Evolutionary conservation across 2,329 filamentous ascomycete species (phyloP).

Genomic region (Hypomyces perniciosus): DNA sequence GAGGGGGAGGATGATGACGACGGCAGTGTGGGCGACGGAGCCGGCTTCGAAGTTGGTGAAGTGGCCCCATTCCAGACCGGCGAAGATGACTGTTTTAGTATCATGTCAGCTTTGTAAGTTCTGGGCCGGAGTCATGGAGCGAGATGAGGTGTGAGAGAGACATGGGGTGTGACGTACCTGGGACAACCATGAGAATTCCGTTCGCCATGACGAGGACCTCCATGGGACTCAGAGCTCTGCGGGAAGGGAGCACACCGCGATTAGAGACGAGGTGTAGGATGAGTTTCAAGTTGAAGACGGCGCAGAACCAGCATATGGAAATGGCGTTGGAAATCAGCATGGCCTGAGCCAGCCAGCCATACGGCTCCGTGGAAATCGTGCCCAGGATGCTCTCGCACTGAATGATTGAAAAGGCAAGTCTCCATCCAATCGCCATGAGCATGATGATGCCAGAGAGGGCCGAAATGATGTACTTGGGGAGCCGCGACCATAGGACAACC

Average conservation of each 20-base stretch:
- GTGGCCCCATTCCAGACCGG: constrained; percentile 39
- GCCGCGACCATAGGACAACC: constrained; percentile 40
- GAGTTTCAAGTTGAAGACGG: constrained; percentile 48
- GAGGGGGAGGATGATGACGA: constrained; percentile 46
- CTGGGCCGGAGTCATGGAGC: no score
- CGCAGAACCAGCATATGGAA: constrained; percentile 48
- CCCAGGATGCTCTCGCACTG: constrained; percentile 29
- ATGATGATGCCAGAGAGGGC: constrained; percentile 31
- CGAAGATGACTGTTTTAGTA: constrained; percentile 40
- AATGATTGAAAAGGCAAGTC: constrained; percentile 30
- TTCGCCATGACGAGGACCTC: constrained; percentile 52
- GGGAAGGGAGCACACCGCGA: constrained; percentile 39
- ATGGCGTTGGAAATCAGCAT: constrained; percentile 35
- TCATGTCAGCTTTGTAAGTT: not conserved
- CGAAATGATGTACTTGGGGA: constrained; percentile 27
- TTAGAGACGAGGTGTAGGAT: constrained; percentile 42
- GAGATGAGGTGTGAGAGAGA: no score
- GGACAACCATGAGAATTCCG: constrained; percentile 49
- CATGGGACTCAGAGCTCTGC: constrained; percentile 41
- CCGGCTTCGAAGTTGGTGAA: constrained; percentile 43
- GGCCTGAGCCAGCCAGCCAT: constrained; percentile 34
- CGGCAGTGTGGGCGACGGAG: constrained; percentile 44
- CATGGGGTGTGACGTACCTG: constrained; percentile 34
- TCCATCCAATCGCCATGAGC: constrained; percentile 26
- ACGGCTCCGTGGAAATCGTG: constrained; percentile 17